Evolutionary conservation across 176 grass and related monocot species (phyloP), one percentile per base, ranked within the genome.

Genomic region (Phyllostachys edulis): DNA sequence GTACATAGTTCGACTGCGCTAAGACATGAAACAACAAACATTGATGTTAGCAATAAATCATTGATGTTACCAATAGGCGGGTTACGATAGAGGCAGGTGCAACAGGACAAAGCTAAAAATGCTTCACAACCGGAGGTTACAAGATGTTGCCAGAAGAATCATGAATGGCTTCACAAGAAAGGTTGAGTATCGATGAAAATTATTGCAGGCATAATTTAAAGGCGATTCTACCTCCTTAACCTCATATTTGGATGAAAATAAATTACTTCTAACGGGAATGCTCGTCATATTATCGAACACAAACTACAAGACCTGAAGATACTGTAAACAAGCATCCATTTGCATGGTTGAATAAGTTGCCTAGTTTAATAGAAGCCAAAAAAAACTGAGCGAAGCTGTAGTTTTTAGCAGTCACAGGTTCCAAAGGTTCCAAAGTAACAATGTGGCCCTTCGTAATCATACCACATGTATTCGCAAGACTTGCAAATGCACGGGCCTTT

Each of bases 401-500:
- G 61, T 45, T 66, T n/a, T 80, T 90, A 99, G 93, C 96, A 70
- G 88, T 69, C 54, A 99, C 84, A 37, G 81, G 85, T 79, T 99
- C 92, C n/a, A n/a, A n/a, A n/a, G n/a, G n/a, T n/a, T n/a, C n/a
- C 84, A 99, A 85, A 65, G 81, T 99, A 66, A 85, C 84, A 83
- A 96, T 64, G 72, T 88, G 90, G 23, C 87, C 76, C 46, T 96
- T 99, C 85, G 96, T 80, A 81, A 87, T 71, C 51, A 99, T 84
- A 80, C 96, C 91, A 7, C 93, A 91, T 80, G 86, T 88, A 69
- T 94, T 90, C 42, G 86, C 82, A 80, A 99, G 82, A 76, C 87
- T 91, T 59, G 91, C 88, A 76, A 93, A 80, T 71, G 91, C 90
- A 21, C 96, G 89, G 71, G 96, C 93, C 62, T 91, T 96, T 76